These are phyloP conservation scores for Linderniella brevidens DNA, from an alignment of 257 asterid genomes.

Conservation along the genomic window DNA sequence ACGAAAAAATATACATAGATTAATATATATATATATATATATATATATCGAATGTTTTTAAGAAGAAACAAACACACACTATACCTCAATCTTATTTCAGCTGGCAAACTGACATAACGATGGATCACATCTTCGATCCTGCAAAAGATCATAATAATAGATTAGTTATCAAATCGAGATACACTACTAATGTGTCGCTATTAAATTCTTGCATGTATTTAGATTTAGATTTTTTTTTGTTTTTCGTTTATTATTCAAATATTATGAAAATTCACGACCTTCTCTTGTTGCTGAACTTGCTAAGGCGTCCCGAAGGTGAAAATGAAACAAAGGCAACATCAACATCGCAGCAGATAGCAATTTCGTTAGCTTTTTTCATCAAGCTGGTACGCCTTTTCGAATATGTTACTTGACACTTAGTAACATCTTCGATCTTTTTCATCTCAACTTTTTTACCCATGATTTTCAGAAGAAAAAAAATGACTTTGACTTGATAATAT, in stretches of 20 bases:
- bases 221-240: no score
- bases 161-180: neutral
- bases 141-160: neutral
- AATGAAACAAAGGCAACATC: conserved; percentile 38
- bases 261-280: conserved; percentile 11
- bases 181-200: neutral
- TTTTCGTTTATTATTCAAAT: neutral
- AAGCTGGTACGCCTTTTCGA: conserved; percentile 43
- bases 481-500: no score
- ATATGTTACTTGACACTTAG: conserved; percentile 49
- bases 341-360: conserved; percentile 24
- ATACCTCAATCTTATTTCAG: conserved; percentile 31
- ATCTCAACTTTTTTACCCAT: conserved; percentile 50
- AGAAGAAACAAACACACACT: neutral
- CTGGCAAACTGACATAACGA: conserved; percentile 23
- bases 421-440: conserved; percentile 32
- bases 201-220: neutral
- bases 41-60: no score
- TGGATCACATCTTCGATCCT: conserved; percentile 40
- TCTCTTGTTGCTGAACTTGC: conserved; percentile 22
- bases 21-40: neutral
- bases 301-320: conserved; percentile 43
- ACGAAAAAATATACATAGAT: no score
- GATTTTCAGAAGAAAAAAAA: no score
- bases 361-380: conserved; percentile 33